Conservation (phyloP, 495 filamentous ascomycete genomes). For the Podospora conica region DNA sequence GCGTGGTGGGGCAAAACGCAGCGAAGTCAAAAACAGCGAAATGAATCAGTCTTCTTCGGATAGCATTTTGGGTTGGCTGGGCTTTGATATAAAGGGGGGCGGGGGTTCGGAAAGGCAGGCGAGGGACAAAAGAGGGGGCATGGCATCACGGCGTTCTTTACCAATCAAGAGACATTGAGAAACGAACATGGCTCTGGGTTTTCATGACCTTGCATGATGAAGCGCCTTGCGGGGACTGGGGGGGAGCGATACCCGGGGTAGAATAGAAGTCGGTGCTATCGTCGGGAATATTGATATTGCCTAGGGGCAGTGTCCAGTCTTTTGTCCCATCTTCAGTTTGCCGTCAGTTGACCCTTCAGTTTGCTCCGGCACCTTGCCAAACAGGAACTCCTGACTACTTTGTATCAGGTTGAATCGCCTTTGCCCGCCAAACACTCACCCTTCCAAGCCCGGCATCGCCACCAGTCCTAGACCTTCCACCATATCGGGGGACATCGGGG, state of each 20-base stretch:
- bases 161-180: neutral
- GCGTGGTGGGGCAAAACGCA: neutral
- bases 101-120: neutral
- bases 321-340: neutral
- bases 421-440: too few relatives aligned
- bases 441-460: too few relatives aligned
- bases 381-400: too few relatives aligned
- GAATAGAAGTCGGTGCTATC: neutral
- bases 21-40: neutral
- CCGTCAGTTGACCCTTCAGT: neutral
- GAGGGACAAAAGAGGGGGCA: neutral
- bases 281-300: neutral
- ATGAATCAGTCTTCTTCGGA: neutral
- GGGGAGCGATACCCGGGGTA: neutral
- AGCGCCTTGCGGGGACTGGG: neutral
- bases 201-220: neutral
- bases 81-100: neutral
- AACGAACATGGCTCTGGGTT: neutral
- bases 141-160: neutral
- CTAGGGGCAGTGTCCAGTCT: too few relatives aligned
- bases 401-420: too few relatives aligned
- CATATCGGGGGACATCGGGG: too few relatives aligned
- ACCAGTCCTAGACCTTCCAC: too few relatives aligned
- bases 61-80: neutral
- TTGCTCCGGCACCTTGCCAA: too few relatives aligned